Evolutionary conservation across 163 green algal genomes (phyloP), one percentile per base, ranked within the genome.

Genomic region (Trebouxiophyceae sp.): DNA sequence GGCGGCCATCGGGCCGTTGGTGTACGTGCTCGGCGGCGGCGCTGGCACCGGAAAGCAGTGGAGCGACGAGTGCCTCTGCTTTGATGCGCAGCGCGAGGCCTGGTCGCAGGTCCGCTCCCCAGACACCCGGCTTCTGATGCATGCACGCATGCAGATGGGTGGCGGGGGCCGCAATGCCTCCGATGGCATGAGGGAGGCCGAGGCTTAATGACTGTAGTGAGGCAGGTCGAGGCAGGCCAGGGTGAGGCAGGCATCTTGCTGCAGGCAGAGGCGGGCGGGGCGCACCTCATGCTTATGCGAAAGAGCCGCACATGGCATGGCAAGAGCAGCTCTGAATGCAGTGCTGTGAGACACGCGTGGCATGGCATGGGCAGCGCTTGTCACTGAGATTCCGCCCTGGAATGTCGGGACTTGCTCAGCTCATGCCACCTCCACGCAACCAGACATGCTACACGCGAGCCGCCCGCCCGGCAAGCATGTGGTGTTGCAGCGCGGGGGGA

Each of bases 1-100:
- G 16, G 67, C 45, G 0, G 45, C 68, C 55, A 58, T 81, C 4
- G 67, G 63, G 22, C 55, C 29, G 54, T 32, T 63, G 24, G 46
- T 81, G 23, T 81, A 73, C 26, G 55, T 76, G 20, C 60, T 76
- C 60, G 75, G 75, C 12, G 75, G 75, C n/a, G 75, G 75, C 57
- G 68, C 74, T 24, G 65, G 61, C 23, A 44, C 3, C 32, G 55
- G 58, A 32, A 50, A 50, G 39, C 12, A n/a, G 39, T 82, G 76
- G 76, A 56, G 73, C 33, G 7, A 56, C n/a, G 65, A 60, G 50
- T 60, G 57, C 34, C 56, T 70, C 45, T 30, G 62, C 31, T 72
- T 69, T 28, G 57, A 77, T 27, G 16, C 70, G 5, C 45, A 60
- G 30, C 62, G 29, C 19, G 62, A 68, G 8, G 5, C 20, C 0